Base-by-base conservation (phyloP, 345 rosid genomes). In the Bretschneidera sinensis region DNA sequence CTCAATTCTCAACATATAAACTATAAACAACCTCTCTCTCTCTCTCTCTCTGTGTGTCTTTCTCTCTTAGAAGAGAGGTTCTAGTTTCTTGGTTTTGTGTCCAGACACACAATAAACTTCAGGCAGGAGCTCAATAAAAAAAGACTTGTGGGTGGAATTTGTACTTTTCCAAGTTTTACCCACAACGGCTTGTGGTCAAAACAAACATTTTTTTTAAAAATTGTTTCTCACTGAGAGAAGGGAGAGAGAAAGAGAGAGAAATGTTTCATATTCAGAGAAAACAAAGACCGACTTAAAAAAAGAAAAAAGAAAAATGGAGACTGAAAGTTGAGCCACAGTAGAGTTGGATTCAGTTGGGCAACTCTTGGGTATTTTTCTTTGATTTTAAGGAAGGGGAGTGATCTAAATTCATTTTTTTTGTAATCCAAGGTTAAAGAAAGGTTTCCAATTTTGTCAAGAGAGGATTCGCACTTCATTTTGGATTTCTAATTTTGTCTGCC, bases 81-180 rank as follows among this genome's bases (percentile, higher is more conserved):
- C 70, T 66, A 35, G 43, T 59, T 64, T 52, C 71, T 71, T 69
- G 73, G 69, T 67, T 71, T 73, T 57, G 69, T 39, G 72, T 59
- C 60, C 78, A 70, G 84, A 75, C 78, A 65, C 71, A 25, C 54
- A 57, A 57, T 64, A 70, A 71, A 72, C 76, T 66, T 76, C 61
- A 79, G 64, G 78, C 83, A 72, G 62, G 65, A 78, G 69, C 66
- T 21, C 60, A 66, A 75, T 78, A 72, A 77, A 73, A 79, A 72
- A 76, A 34, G 35, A 55, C 63, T 43, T 34, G 21, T 63, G 59
- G 67, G 69, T 39, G 63, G 75, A n/a, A 16, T n/a, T n/a, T 51
- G 66, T 63, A 18, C 71, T 71, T 57, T 45, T 19, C 35, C 47
- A 57, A 52, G 60, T 59, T 57, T 62, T 62, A 47, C 65, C n/a